These are phyloP conservation scores for Metschnikowia dekortorum DNA, from an alignment of 805 yeast genomes.

Conservation along the genomic window DNA sequence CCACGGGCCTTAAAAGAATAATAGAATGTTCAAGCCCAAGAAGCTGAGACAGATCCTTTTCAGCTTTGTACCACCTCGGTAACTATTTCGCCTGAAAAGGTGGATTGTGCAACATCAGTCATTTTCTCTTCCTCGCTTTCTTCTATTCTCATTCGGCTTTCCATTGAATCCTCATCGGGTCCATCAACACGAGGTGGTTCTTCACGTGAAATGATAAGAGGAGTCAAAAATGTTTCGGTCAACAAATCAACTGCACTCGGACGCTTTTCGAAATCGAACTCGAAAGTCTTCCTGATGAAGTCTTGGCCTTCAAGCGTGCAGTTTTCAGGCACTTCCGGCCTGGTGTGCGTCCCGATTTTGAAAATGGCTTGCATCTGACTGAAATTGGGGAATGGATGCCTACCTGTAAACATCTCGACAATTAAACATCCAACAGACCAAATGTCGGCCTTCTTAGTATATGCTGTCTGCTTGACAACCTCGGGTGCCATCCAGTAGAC, in stretches of 20 bases:
- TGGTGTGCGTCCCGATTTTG: slow-evolving; percentile 79
- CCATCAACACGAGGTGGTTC: background rate
- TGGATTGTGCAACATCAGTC: background rate
- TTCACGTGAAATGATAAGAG: slow-evolving; percentile 37
- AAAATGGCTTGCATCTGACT: slow-evolving; percentile 97
- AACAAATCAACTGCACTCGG: slow-evolving; percentile 70
- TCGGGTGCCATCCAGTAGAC: slow-evolving; percentile 99
- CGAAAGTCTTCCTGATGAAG: slow-evolving; percentile 66
- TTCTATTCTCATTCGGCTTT: background rate
- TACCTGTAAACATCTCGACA: slow-evolving; percentile 93
- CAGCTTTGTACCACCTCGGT: background rate
- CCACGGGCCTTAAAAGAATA: too few species aligned
- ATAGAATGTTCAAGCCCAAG: too few species aligned
- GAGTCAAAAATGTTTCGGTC: slow-evolving; percentile 56
- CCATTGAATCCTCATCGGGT: background rate
- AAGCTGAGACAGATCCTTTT: background rate
- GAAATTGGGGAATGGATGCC: slow-evolving; percentile 92
- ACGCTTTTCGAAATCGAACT: slow-evolving; percentile 66
- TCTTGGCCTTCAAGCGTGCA: slow-evolving; percentile 64
- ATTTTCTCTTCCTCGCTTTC: background rate
- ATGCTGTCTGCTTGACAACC: slow-evolving; percentile 88
- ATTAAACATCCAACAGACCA: slow-evolving; percentile 97
- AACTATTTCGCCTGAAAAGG: background rate
- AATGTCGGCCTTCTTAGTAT: slow-evolving; percentile 89
- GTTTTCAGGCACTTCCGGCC: slow-evolving; percentile 77